Evolutionary conservation across 345 rosid species (phyloP), one percentile per base, ranked within the genome.

Genomic region (Bruguiera parviflora): DNA sequence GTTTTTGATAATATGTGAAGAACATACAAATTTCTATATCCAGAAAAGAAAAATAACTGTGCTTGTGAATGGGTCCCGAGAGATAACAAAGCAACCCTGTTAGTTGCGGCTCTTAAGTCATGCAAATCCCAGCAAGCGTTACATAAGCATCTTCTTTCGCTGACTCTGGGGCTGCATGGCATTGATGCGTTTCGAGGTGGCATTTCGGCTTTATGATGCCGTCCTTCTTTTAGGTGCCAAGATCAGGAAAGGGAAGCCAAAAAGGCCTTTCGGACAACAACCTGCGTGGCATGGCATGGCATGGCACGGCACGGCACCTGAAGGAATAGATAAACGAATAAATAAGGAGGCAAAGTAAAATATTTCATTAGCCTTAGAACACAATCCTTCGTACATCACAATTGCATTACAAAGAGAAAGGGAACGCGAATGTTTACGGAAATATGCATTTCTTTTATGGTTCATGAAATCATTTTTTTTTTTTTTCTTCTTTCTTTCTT

Each of bases 201-300:
- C 58, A 55, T 55, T 55, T 55, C 22, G 58, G 28, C 28, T 55
- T 55, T 55, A 21, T 55, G 58, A 55, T 22, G 58, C 28, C 58
- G 27, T 25, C 58, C 58, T 22, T 55, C 28, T 7, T 53, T 53
- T n/a, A n/a, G 25, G 13, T 8, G 10, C 13, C 58, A 9, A 53
- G 58, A 53, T 8, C 8, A 21, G 27, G 2, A 0, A 53, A 53
- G 25, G 27, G 11, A 21, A 53, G 57, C 57, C 57, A 1, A 53
- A 19, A 53, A 53, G 24, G 57, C 27, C 11, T n/a, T 13, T 55
- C 58, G 28, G 58, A 25, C 2, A 55, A 25, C 58, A 55, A 55
- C 22, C 9, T 21, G 49, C 49, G 0, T 43, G 49, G 16, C 16
- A 43, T 1, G 4, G 18, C n/a, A n/a, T 43, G 49, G 16, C 16